phyloP scores from a whole-genome alignment of 305 asterid genomes.

The Fraxinus albicans region DNA sequence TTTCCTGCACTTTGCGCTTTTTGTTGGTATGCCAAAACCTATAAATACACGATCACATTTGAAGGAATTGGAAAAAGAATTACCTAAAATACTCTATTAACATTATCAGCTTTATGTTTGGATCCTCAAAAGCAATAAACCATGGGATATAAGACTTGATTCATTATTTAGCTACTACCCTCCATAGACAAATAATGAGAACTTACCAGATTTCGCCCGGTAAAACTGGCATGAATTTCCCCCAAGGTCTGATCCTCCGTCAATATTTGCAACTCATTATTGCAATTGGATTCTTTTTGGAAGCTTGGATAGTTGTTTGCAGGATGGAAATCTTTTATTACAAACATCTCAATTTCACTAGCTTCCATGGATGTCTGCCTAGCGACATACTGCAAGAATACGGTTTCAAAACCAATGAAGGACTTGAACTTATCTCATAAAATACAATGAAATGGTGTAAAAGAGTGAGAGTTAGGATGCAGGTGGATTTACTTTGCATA shows the following conservation, averaged over 20 bases:
- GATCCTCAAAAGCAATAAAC: background rate
- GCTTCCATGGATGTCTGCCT: slow-evolving; percentile 74
- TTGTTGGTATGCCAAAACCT: slow-evolving; percentile 72
- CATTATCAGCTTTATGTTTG: background rate
- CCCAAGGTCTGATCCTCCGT: slow-evolving; percentile 71
- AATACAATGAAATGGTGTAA: slow-evolving; percentile 14
- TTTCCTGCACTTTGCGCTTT: slow-evolving; percentile 34
- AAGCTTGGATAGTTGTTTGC: slow-evolving; percentile 32
- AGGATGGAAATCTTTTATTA: slow-evolving; percentile 44
- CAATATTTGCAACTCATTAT: slow-evolving; percentile 45
- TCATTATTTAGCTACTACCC: background rate
- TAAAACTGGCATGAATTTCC: slow-evolving; percentile 60
- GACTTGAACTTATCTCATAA: background rate
- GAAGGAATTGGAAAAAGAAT: background rate
- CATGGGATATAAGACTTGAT: background rate
- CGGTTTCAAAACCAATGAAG: slow-evolving; percentile 21
- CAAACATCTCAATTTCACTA: slow-evolving; percentile 64
- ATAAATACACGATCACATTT: slow-evolving; percentile 27
- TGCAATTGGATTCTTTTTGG: slow-evolving; percentile 31
- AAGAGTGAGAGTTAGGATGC: slow-evolving; percentile 23
- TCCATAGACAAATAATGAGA: background rate
- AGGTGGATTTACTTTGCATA: slow-evolving; percentile 47
- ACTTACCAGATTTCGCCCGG: slow-evolving; percentile 71
- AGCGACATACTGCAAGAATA: slow-evolving; percentile 74
- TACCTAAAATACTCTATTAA: background rate